Base-by-base conservation (phyloP, 2,329 filamentous ascomycete species). In the Grosmannia huntii region DNA sequence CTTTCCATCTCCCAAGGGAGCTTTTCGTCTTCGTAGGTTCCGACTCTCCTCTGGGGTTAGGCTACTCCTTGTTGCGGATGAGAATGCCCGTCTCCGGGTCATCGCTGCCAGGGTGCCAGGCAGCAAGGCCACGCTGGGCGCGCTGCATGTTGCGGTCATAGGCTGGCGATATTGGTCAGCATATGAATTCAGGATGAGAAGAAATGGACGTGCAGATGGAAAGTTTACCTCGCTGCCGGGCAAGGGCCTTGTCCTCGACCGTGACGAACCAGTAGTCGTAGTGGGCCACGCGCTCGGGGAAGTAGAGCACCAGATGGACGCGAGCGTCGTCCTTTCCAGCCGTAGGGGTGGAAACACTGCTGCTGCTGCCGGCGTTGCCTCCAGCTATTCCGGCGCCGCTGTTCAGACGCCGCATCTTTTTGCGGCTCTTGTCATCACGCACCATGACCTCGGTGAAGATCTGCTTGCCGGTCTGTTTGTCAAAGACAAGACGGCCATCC, bases 231-330 rank as follows among this genome's bases (percentile, higher is more conserved):
- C 62, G 57, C 56, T 63, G 59, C 12, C 58, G 59, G 1, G 64
- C 64, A 38, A 62, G 57, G 2, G 56, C 60, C 62, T 64, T 65
- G 59, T 65, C 63, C 41, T 62, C 63, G 14, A 58, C 56, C 16
- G 61, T 60, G 21, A 65, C 63, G 53, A 65, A 65, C 62, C 62
- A 65, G 61, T 65, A 65, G 59, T 63, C 59, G 58, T 61, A 62
- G 57, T 62, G 55, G 46, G 59, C 57, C 6, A 65, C 63, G 2
- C 62, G 63, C 60, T 65, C 64, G 6, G 64, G 64, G 52, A 63
- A 65, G 60, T 64, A 63, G 53, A 64, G 60, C 27, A 65, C 59
- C 21, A 65, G 61, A 48, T 63, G 60, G 36, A 65, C 61, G 50
- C 60, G 62, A 11, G 60, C 41, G 28, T 64, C 63, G 38, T 60